Base-by-base conservation (phyloP, 345 rosid species). In the Viola odorata region DNA sequence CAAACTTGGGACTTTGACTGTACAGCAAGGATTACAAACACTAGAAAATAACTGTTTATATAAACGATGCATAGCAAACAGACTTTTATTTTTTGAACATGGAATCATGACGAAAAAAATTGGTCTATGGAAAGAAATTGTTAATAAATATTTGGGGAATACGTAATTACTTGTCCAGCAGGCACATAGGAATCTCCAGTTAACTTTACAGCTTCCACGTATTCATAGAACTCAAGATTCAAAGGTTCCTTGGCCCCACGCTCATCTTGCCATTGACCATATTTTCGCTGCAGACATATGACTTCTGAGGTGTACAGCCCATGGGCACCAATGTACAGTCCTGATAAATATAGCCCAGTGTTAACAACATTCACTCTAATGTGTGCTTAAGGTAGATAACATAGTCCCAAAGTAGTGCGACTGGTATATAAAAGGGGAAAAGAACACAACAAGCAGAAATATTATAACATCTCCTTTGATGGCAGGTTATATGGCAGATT, bases 131-230 rank as follows among this genome's bases (percentile, higher is more conserved):
- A 41, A 51, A 49, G 6, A 50, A 62, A 62, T 48, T 48, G 51
- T 48, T 2, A 13, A 48, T 16, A 48, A 3, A 61, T 45, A 37
- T 23, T 0, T 23, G 32, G 32, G 32, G 32, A 0, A 23, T 23
- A 23, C 2, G 32, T 23, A 23, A 23, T 23, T 77, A 92, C 98
- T 96, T 89, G 81, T 72, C 98, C 98, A 66, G 96, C 98, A 48
- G 98, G 96, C 13, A 92, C 88, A 73, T 81, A 87, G 62, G 91
- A 85, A 78, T 92, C 96, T 63, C 98, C 98, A 48, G 85, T 84
- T 79, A 92, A 69, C 66, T 92, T 92, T 32, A 83, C 80, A 57
- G 96, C 96, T 78, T 92, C 96, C 16, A 89, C 96, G 70, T 92
- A 92, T 74, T 92, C 98, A 69, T 89, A 92, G 60, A 92, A 89